These are phyloP conservation scores for Emergomyces africanus DNA, from an alignment of 2,329 filamentous ascomycete genomes.

Conservation along the genomic window DNA sequence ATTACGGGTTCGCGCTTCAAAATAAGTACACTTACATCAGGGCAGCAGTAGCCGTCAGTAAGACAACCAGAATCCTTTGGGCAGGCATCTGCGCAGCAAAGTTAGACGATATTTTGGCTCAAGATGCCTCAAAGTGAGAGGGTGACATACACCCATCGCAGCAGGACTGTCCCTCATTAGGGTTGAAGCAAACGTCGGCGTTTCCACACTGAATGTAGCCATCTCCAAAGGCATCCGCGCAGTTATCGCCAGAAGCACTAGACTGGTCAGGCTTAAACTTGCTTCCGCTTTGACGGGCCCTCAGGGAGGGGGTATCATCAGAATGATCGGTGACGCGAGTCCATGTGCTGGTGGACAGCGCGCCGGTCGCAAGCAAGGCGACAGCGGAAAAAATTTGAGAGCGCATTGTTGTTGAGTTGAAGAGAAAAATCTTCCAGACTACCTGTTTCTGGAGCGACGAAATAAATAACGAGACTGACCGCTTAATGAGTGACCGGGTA, in stretches of 20 bases:
- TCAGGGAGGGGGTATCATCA: neutral
- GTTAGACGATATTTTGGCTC: neutral
- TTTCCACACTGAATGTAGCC: slow-evolving; percentile 9
- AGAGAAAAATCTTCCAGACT: neutral
- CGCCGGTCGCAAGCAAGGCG: slow-evolving; percentile 3
- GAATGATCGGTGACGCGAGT: neutral
- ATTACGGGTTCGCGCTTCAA: neutral
- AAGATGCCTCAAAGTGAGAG: neutral
- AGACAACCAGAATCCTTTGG: slow-evolving; percentile 11
- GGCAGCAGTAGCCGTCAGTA: slow-evolving; percentile 11
- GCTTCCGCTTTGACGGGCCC: slow-evolving; percentile 1
- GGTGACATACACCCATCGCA: slow-evolving; percentile 12
- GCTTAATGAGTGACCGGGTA: neutral
- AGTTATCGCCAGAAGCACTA: slow-evolving; percentile 5
- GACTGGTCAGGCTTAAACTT: slow-evolving; percentile 7
- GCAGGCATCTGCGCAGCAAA: slow-evolving; percentile 7
- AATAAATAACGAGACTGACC: neutral
- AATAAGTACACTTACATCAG: slow-evolving; percentile 5
- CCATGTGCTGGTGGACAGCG: slow-evolving; percentile 1
- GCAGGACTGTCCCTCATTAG: slow-evolving; percentile 12
- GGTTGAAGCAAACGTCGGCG: slow-evolving; percentile 10
- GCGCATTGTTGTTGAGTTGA: slow-evolving; percentile 4
- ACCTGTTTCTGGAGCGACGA: neutral
- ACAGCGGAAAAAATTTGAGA: slow-evolving; percentile 3
- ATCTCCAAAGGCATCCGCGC: slow-evolving; percentile 10